Percentiles rank a stretch among this genome's conserved stretches.
These are phyloP conservation scores for Penicillium brasilianum DNA, from an alignment of 2,329 filamentous ascomycete genomes.

Conservation along the genomic window DNA sequence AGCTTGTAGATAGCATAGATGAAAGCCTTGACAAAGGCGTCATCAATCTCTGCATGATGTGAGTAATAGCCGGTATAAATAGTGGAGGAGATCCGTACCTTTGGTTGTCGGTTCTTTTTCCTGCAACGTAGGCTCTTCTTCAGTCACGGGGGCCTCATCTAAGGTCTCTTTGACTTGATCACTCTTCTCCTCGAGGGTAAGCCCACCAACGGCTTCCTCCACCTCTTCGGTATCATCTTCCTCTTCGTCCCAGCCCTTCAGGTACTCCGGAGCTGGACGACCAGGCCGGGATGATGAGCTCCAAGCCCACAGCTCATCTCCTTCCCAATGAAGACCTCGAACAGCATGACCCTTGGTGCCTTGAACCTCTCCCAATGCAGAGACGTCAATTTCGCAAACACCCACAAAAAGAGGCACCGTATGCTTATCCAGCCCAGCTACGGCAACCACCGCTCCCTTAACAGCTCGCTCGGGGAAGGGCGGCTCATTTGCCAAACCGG, in stretches of 20 bases:
- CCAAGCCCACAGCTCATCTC: constrained; percentile 72
- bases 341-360: constrained; percentile 69
- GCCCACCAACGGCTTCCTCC: constrained; percentile 50
- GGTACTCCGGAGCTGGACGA: constrained; percentile 56
- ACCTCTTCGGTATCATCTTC: constrained; percentile 34
- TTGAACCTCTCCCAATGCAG: constrained; percentile 58
- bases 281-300: constrained; percentile 61
- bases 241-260: constrained; percentile 57
- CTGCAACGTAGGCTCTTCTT: constrained; percentile 45
- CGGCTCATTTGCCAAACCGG: constrained; percentile 67
- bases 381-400: constrained; percentile 67
- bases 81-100: constrained; percentile 45
- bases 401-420: constrained; percentile 69
- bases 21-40: constrained; percentile 68
- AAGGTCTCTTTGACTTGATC: constrained; percentile 21
- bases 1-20: constrained; percentile 66
- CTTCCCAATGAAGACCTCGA: constrained; percentile 68
- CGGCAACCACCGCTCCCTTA: constrained; percentile 66
- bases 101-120: constrained; percentile 62
- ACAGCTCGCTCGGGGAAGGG: constrained; percentile 65
- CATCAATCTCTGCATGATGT: constrained; percentile 65
- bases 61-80: constrained; percentile 8
- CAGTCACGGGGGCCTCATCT: constrained; percentile 40
- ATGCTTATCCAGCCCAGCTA: constrained; percentile 63
- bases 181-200: constrained; percentile 41